Evolutionary conservation across 768 basidiomycete species (phyloP), one percentile per base, ranked within the genome.

Genomic region (Lentinula lateritia): DNA sequence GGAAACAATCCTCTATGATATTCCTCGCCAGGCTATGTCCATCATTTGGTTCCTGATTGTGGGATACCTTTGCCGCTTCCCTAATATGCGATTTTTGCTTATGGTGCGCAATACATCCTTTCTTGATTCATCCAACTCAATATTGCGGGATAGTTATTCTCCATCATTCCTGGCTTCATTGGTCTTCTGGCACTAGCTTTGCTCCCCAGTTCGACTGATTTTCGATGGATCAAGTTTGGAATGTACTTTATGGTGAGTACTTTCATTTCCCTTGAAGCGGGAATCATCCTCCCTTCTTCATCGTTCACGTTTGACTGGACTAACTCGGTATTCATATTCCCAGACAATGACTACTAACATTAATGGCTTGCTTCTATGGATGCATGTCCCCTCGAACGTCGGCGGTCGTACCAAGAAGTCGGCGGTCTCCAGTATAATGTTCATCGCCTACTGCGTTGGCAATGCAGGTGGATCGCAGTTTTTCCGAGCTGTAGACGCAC

Each of bases 321-420:
- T 57, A 9, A 39, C 36, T 36, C 45, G 16, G 12, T 36, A 39
- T 42, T 38, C 48, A 39, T 4, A 5, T 28, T 36, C 15, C 2
- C 28, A 61, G 61, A 55, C 61, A 7, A 42, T 61, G 43, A 61
- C 61, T 7, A 20, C 28, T 28, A 50, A 56, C 39, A 42, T 61
- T 9, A 61, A 61, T 39, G 61, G 61, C 36, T 50, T 62, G n/a
- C 45, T 58, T 50, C 54, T 62, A 6, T 62, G 61, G 61, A 57
- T 50, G 43, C 56, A 54, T 52, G 35, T 62, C 38, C 61, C 61
- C 43, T 62, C 61, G 18, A 62, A 62, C 56, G 61, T 62, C 39
- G 61, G 56, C 28, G 61, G 61, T 10, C 55, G 61, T 39, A 62
- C 61, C 3, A 62, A 62, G 32, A 62, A 62, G 45, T 62, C 61